Conservation (phyloP, 306 rosid genomes). For the Trichosanthes truncata region DNA sequence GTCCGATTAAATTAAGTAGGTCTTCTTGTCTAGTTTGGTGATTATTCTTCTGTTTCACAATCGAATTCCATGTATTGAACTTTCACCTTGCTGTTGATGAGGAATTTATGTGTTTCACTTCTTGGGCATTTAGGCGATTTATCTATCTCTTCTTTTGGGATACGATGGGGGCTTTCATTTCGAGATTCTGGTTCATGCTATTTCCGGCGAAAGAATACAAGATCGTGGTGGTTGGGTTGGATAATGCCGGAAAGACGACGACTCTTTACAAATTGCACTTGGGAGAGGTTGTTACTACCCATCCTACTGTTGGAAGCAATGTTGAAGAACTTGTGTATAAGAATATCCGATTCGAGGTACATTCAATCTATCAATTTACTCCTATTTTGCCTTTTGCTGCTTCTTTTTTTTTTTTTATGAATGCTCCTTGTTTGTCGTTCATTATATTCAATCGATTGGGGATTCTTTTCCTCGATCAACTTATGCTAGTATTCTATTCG, state of each 20-base stretch:
- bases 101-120: background rate
- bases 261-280: conserved; percentile 93
- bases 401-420: background rate
- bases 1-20: background rate
- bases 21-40: background rate
- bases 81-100: background rate
- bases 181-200: conserved; percentile 86
- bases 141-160: background rate
- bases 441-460: background rate
- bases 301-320: conserved; percentile 96
- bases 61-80: background rate
- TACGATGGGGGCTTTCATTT: conserved; percentile 71
- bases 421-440: background rate
- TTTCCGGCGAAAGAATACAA: conserved; percentile 90
- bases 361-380: background rate
- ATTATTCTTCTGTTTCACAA: background rate
- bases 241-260: conserved; percentile 94
- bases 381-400: background rate
- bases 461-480: background rate
- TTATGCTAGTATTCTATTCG: background rate
- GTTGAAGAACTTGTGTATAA: conserved; percentile 95
- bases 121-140: conserved; percentile 19
- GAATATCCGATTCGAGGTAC: conserved; percentile 91
- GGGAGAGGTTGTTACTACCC: conserved; percentile 96
- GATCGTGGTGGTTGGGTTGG: conserved; percentile 91